Evolutionary conservation across 306 rosid genomes (phyloP).

Genomic region (Fagus sylvatica): DNA sequence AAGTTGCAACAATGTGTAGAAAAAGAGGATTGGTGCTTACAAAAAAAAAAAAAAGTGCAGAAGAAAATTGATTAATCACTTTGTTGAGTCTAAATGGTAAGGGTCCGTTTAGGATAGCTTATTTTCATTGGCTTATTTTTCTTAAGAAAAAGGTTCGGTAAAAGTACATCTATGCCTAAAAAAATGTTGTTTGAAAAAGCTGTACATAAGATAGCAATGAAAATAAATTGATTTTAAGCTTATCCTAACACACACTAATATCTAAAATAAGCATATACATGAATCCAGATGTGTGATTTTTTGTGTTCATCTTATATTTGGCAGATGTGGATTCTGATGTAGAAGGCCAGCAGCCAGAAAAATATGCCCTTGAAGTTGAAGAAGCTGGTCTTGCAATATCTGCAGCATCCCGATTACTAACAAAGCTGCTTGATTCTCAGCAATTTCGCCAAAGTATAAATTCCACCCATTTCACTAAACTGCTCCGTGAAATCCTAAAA

Average conservation of each 20-base stretch:
- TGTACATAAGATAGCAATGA: too few species aligned
- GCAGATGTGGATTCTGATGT: slow-evolving; percentile 51
- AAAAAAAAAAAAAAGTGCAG: background rate
- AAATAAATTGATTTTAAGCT: too few species aligned
- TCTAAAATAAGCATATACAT: background rate
- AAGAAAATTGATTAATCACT: background rate
- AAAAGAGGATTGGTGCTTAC: background rate
- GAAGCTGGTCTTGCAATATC: slow-evolving; percentile 92
- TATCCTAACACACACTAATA: background rate
- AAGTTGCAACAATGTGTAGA: background rate
- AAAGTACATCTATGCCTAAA: too few species aligned
- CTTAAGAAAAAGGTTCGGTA: too few species aligned
- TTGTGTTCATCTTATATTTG: slow-evolving; percentile 6
- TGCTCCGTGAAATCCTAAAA: slow-evolving; percentile 67
- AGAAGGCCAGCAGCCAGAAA: slow-evolving; percentile 56
- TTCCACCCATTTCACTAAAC: slow-evolving; percentile 42
- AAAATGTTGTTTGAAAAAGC: too few species aligned
- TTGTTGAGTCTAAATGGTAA: background rate
- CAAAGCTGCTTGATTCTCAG: slow-evolving; percentile 58
- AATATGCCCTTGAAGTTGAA: slow-evolving; percentile 64
- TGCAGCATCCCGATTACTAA: slow-evolving; percentile 72
- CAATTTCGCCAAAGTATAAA: slow-evolving; percentile 47
- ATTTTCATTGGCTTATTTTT: too few species aligned
- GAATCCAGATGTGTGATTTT: slow-evolving; percentile 16
- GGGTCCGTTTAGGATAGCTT: too few species aligned